Evolutionary conservation across 192 early-diverging fungal species (phyloP).

Genomic region (Lunasporangiospora selenospora): DNA sequence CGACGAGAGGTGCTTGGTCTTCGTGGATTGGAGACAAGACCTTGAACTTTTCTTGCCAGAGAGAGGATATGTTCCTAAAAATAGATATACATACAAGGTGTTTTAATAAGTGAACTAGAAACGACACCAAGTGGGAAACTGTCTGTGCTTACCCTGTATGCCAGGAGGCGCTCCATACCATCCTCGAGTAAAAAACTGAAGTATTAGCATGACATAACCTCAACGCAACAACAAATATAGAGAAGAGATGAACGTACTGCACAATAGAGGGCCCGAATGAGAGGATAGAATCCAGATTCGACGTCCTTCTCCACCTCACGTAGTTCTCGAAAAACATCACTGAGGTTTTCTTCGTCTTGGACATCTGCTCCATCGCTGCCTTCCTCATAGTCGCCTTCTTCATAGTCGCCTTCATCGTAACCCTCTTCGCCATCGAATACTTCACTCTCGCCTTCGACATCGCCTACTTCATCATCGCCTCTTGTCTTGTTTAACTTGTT

Average conservation of each 20-base stretch:
- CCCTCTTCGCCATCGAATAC: background rate
- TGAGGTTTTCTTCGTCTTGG: too few relatives aligned
- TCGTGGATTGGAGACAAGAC: conserved; percentile 11
- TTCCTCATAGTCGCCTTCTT: conserved; percentile 6
- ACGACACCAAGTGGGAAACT: background rate
- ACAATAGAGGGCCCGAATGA: conserved; percentile 20
- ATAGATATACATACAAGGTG: background rate
- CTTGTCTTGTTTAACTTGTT: conserved; percentile 12
- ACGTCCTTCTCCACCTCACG: conserved; percentile 7
- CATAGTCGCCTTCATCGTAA: conserved; percentile 6
- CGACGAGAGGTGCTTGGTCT: conserved; percentile 11
- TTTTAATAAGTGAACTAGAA: background rate
- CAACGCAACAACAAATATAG: conserved; percentile 11
- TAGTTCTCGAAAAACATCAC: conserved; percentile 8
- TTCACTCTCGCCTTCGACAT: background rate
- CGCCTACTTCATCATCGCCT: conserved; percentile 9
- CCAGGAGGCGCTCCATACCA: conserved; percentile 16
- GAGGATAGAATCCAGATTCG: conserved; percentile 22
- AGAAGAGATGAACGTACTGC: conserved; percentile 17
- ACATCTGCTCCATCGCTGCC: too few relatives aligned
- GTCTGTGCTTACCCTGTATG: conserved; percentile 9
- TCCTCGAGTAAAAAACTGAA: conserved; percentile 8
- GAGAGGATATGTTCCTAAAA: conserved; percentile 12
- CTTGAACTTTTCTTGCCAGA: conserved; percentile 12
- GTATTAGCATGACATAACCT: conserved; percentile 10